Conservation (phyloP, 2,329 filamentous ascomycete genomes). For the Ophiostoma populinum region DNA sequence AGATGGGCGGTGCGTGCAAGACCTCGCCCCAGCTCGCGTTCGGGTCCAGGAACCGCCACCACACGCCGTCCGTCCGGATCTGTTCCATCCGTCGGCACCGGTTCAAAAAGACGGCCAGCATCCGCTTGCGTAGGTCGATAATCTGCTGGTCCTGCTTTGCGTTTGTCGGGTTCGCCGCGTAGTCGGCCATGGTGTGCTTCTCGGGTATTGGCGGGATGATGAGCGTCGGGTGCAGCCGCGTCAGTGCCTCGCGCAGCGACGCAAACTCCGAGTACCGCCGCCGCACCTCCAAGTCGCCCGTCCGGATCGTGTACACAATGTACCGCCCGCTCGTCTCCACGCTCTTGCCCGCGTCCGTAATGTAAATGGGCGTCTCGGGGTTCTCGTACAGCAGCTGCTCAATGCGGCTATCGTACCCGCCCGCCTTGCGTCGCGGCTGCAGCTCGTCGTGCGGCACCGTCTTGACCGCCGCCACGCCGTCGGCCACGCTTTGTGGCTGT, state of each 20-base stretch:
- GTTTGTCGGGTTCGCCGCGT: slow-evolving; percentile 92
- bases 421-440: slow-evolving; percentile 51
- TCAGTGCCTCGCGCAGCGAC: slow-evolving; percentile 73
- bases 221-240: slow-evolving; percentile 81
- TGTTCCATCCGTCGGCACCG: slow-evolving; percentile 85
- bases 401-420: slow-evolving; percentile 84
- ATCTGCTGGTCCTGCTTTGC: slow-evolving; percentile 96
- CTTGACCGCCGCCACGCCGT: too few relatives aligned
- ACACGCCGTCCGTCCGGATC: slow-evolving; percentile 81
- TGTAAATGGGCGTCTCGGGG: slow-evolving; percentile 73
- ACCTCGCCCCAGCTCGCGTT: slow-evolving; percentile 98
- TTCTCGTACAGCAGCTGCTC: slow-evolving; percentile 97
- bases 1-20: slow-evolving; percentile 76
- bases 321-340: slow-evolving; percentile 78
- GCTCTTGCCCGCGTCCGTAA: slow-evolving; percentile 92
- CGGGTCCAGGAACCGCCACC: slow-evolving; percentile 94
- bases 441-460: slow-evolving; percentile 22
- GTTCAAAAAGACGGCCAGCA: slow-evolving; percentile 91
- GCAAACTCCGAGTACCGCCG: slow-evolving; percentile 94
- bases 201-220: slow-evolving; percentile 95
- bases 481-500: not conserved
- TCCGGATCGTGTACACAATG: slow-evolving; percentile 94
- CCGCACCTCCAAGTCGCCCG: slow-evolving; percentile 86
- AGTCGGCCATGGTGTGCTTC: slow-evolving; percentile 97
- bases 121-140: slow-evolving; percentile 89